phyloP scores from a whole-genome alignment of 139 green algal species.

The Eudorina sp. region DNA sequence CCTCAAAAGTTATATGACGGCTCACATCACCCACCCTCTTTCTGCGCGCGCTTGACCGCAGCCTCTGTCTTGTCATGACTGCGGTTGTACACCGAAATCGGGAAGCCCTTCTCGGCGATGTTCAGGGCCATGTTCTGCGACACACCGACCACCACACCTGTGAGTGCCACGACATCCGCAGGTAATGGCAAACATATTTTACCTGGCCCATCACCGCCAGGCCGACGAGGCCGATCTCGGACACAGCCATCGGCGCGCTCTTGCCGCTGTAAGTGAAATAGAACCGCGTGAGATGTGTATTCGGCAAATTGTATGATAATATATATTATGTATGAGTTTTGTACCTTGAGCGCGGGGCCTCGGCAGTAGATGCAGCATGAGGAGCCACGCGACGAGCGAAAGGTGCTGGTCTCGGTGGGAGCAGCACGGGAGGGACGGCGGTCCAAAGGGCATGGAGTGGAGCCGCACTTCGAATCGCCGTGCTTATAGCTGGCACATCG shows the following conservation, averaged over 20 bases:
- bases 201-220: conserved; percentile 99
- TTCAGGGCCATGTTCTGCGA: conserved; percentile 98
- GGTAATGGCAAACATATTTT: neutral
- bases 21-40: conserved; percentile 80
- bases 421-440: neutral
- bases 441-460: neutral
- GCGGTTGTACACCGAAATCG: conserved; percentile 98
- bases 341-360: neutral
- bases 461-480: neutral
- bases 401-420: conserved; percentile 14
- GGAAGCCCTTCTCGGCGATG: conserved; percentile 98
- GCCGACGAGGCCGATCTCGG: conserved; percentile 93
- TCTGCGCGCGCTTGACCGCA: conserved; percentile 89
- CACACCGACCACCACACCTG: neutral
- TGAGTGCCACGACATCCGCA: neutral
- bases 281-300: neutral
- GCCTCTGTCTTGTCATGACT: conserved; percentile 95
- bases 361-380: conserved; percentile 13
- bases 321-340: neutral
- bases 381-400: neutral
- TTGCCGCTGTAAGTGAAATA: conserved; percentile 19
- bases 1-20: too few relatives aligned
- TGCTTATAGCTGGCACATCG: neutral
- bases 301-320: neutral
- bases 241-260: conserved; percentile 46